Conservation (phyloP, 495 filamentous ascomycete genomes). For the Penicillium verhagenii region DNA sequence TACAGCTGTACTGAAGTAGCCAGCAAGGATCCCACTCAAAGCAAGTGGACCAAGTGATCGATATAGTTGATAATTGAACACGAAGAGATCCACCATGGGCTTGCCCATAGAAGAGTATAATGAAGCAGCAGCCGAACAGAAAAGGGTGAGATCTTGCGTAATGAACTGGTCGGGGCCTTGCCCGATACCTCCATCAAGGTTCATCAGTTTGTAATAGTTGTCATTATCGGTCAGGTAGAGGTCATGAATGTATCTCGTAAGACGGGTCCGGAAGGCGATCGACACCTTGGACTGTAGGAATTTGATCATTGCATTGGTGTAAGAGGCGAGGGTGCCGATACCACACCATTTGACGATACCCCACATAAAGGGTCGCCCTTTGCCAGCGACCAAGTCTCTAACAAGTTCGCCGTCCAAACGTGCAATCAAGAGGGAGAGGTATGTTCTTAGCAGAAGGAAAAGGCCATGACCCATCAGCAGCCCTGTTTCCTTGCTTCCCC, state of each 20-base stretch:
- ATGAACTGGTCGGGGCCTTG: constrained; percentile 96
- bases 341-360: constrained; percentile 84
- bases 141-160: constrained; percentile 92
- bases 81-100: constrained; percentile 89
- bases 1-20: constrained; percentile 90
- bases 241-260: constrained; percentile 97
- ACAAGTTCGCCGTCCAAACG: constrained; percentile 95
- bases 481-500: constrained; percentile 92
- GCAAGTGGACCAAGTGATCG: constrained; percentile 89
- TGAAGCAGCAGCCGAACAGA: constrained; percentile 89
- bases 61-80: constrained; percentile 97
- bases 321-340: constrained; percentile 73
- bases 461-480: constrained; percentile 75
- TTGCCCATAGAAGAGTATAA: constrained; percentile 96
- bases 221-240: constrained; percentile 91
- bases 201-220: constrained; percentile 94
- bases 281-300: constrained; percentile 97
- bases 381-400: constrained; percentile 89
- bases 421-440: constrained; percentile 89
- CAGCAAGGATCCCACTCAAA: constrained; percentile 77
- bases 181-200: constrained; percentile 89
- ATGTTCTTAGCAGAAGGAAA: constrained; percentile 77
- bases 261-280: constrained; percentile 93
- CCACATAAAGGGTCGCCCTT: constrained; percentile 83
- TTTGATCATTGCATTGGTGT: constrained; percentile 97